Evolutionary conservation across 306 rosid species (phyloP), one percentile per base, ranked within the genome.

Genomic region (Hippophae tibetana): DNA sequence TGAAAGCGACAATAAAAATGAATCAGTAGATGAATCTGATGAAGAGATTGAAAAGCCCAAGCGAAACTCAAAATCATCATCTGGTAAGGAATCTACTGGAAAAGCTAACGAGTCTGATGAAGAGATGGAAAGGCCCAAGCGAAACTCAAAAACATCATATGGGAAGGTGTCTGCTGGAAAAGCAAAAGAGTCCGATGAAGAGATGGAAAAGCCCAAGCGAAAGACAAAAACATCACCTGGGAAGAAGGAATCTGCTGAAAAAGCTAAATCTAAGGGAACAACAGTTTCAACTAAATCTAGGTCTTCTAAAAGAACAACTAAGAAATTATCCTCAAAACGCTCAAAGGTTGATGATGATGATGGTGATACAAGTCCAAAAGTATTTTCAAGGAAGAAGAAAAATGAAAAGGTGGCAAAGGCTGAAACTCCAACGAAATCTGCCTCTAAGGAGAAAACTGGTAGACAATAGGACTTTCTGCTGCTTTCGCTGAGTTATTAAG

Each of bases 301-400:
- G 61, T 65, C 86, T 7, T 76, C 75, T 42, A 78, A 70, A 72
- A 86, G 61, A 65, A 45, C 71, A 59, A 61, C 67, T 47, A 89
- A 86, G 86, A 82, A 74, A 65, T 57, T 82, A 69, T 48, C 77
- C 38, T 52, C 82, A 13, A 72, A 75, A 65, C 68, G 0, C 61
- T 51, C 89, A 13, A 79, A 75, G 62, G 74, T 54, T 71, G 93
- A 78, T 26, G 87, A 80, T 26, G 87, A 80, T 65, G 86, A 80
- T 14, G 72, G 57, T 65, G 90, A 84, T 54, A 71, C 57, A 48
- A 82, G 87, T 75, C 94, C 96, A 23, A 93, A 89, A 79, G 89
- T 77, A 67, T 86, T 82, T 63, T 86, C 95, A 51, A 89, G 95
- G 82, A 93, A 81, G 80, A 92, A 78, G 81, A 84, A 68, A 68